Base-by-base conservation (phyloP, 73 alveolate genomes). In the Urostyla sp. region DNA sequence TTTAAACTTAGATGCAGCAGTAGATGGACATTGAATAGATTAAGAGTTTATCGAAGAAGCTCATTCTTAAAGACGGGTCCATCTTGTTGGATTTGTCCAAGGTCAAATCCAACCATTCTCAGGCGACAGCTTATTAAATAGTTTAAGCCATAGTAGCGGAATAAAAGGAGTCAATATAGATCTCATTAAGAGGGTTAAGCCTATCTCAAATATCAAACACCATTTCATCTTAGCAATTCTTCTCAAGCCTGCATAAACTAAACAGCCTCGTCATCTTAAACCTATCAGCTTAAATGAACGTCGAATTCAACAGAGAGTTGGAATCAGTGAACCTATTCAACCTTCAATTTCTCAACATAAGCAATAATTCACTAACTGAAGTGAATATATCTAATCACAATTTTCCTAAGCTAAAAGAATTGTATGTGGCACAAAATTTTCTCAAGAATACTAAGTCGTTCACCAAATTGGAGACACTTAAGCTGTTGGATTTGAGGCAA, bases 1-100 rank as follows among this genome's bases (percentile, higher is more conserved):
- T 56, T 8, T 8, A 11, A 56, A 23, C 7, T 10, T 21, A 56
- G 73, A 8, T 56, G 30, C 7, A 24, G 20, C 76, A 31, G 76
- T 6, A 15, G 2, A 7, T 13, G 79, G 44, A 13, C 30, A 28
- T 37, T 21, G 35, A 38, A 37, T 59, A 3, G 30, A 34, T 6
- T 3, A 11, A 31, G 44, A 38, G 10, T 16, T 63, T 38, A 38
- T 34, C 5, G 44, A 63, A 38, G 44, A 43, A 8, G 45, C n/a
- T n/a, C n/a, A n/a, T 63, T n/a, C 60, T 63, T 1, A 63, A 63
- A 31, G 79, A 63, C 27, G 13, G 18, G 35, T 63, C 79, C 3
- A 23, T 63, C 11, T 31, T 63, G 2, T 20, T 63, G 0, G 79
- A 63, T 43, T 38, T 63, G 0, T 63, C 79, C 2, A 38, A 63